phyloP scores from a whole-genome alignment of 768 basidiomycete genomes.

The Boletus eberwhitei region DNA sequence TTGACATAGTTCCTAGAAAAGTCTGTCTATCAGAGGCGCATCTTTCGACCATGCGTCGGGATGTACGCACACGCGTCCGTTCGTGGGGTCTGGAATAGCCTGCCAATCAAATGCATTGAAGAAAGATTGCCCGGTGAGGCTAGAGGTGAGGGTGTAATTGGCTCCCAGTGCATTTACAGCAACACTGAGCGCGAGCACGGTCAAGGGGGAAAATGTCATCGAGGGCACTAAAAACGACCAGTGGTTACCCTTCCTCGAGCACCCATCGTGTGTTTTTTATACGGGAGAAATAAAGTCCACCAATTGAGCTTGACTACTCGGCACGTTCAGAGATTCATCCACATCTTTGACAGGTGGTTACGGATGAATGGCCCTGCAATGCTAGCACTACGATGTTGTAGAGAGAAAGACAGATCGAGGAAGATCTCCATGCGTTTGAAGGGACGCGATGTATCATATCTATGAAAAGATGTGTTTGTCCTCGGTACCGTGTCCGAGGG shows the following conservation, averaged over 20 bases:
- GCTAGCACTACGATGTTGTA: too few species aligned
- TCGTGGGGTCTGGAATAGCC: conserved; percentile 28
- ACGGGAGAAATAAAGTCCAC: neutral
- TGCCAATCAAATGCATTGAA: conserved; percentile 32
- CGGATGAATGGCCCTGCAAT: neutral
- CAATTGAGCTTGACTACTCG: neutral
- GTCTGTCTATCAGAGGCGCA: neutral
- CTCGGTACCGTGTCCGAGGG: too few species aligned
- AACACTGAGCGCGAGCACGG: neutral
- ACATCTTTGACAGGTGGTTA: neutral
- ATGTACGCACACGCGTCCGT: conserved; percentile 23
- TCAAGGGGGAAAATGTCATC: neutral
- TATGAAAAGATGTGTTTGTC: too few species aligned
- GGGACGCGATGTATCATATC: too few species aligned
- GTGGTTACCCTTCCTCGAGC: neutral
- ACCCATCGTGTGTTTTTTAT: neutral
- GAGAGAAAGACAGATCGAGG: too few species aligned
- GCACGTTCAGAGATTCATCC: neutral
- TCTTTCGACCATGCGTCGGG: neutral
- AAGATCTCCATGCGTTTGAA: too few species aligned
- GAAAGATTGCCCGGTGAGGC: conserved; percentile 46
- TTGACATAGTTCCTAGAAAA: conserved; percentile 40
- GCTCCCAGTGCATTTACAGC: neutral
- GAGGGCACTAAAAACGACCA: neutral
- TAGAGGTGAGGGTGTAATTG: conserved; percentile 33